Base-by-base conservation (phyloP, 257 asterid species). In the Capsicum pubescens region DNA sequence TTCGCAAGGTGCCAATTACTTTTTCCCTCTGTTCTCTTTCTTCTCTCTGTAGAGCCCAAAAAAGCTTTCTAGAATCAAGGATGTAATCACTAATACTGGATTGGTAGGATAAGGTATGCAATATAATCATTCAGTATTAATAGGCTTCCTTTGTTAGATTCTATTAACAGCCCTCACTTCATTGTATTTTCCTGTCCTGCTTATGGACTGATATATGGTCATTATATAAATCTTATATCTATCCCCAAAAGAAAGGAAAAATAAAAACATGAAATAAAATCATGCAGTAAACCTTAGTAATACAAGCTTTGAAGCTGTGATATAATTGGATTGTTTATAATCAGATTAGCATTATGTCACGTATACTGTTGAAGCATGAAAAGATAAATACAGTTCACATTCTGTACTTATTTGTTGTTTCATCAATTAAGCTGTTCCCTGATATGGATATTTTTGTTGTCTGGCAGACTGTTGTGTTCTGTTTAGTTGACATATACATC, bases 401-500 rank as follows among this genome's bases (percentile, higher is more conserved):
- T 54, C 26, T 26, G 3, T 54, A 77, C 32, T 14, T 54, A 8
- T 52, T 3, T 54, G 14, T 54, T 13, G 82, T 54, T 76, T 26
- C 32, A 54, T 77, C 66, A 55, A 32, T 9, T 77, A 15, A 77
- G 50, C 16, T 77, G 64, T 77, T 78, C 19, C 63, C 66, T 72
- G 81, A 83, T 52, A 0, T 74, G 68, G 61, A 58, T 88, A 60
- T 8, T 76, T 67, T 86, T 82, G n/a, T 76, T 66, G 80, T 57
- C 68, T 83, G 82, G 95, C 97, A 97, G 99, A 97, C 97, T 54
- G 99, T 97, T 67, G 99, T 97, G 58, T 97, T 97, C 90, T 97
- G 99, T 83, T 96, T 97, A 56, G 99, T 97, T 21, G 99, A 97
- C 89, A 93, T 97, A 66, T 97, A 97, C 67, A 97, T 97, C 84